Evolutionary conservation across 2,329 filamentous ascomycete species (phyloP), one percentile per base, ranked within the genome.

Genomic region (Keithomyces neogunnii): DNA sequence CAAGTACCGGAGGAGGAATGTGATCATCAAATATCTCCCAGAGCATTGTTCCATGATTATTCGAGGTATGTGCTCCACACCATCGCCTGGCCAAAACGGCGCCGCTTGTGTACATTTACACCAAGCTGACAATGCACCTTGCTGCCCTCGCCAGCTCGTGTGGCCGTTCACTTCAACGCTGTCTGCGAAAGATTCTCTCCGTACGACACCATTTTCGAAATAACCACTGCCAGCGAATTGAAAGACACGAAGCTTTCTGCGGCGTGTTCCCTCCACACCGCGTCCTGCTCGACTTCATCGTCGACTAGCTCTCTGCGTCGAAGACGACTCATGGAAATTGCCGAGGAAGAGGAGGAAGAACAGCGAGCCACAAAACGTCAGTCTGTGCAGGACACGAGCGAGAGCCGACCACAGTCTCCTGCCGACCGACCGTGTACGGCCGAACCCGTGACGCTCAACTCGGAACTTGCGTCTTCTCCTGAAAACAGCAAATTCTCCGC

Each of bases 1-100:
- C 59, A 84, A 88, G 61, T 97, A 96, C 69, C 80, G 92, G 51
- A 84, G 91, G 64, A 83, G 90, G 65, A 96, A 90, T 69, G 87
- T 97, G 47, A 72, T 99, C 54, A 80, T 99, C 67, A 96, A 93
- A 72, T 96, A 93, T 67, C 79, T 96, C 55, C 93, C 92, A 1
- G 89, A 95, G 54, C 88, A 85, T 53, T 92, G 91, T 58, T 97
- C 93, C 56, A 82, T 93, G 61, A 75, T 99, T 51, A 76, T 99
- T 50, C 88, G 96, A 87, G 93, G 93, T 96, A 70, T 60, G 81
- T 67, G 52, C 47, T 49, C 45, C 53, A 19, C 29, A 54, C 29
- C 19, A 9, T 19, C 9, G 19, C 29, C 19, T 48, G 13, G 42
- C 48, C 33, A 32, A 31, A 33, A 38, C 4, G 33, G 38, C 11